A percentile compares a stretch with the other conserved stretches of the same genome.
phyloP scores from a whole-genome alignment of 2,329 filamentous ascomycete genomes.

The Polychaeton citri region DNA sequence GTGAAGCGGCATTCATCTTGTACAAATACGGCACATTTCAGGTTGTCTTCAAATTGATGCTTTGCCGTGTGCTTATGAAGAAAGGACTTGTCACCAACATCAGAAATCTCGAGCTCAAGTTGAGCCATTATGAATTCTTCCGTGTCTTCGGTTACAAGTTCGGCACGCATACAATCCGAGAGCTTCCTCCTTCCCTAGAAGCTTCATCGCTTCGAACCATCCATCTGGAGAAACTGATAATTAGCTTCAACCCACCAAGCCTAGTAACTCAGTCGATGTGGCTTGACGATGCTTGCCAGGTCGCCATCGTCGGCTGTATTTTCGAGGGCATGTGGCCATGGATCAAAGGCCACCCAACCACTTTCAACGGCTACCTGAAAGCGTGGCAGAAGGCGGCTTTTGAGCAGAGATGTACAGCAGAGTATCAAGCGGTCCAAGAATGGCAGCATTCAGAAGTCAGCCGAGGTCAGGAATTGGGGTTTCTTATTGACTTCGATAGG shows the following conservation, averaged over 20 bases:
- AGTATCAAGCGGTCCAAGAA: not conserved
- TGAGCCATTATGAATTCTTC: conserved; percentile 10
- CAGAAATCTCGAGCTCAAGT: conserved; percentile 10
- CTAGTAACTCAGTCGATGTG: not conserved
- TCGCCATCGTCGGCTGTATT: conserved; percentile 9
- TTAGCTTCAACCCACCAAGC: conserved; percentile 6
- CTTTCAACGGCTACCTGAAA: conserved; percentile 13
- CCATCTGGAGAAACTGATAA: conserved; percentile 7
- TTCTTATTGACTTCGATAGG: not conserved
- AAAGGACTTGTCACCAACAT: conserved; percentile 4
- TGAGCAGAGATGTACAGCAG: conserved; percentile 5
- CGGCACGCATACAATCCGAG: not conserved
- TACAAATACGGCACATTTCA: conserved; percentile 8
- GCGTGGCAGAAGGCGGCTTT: conserved; percentile 11
- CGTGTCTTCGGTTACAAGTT: conserved; percentile 11
- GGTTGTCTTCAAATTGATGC: conserved; percentile 6
- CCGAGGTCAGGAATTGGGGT: not conserved
- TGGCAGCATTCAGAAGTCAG: not conserved
- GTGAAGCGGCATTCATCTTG: conserved; percentile 11
- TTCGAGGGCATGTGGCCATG: conserved; percentile 11
- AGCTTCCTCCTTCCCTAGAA: not conserved
- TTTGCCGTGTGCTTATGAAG: conserved; percentile 7
- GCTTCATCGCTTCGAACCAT: conserved; percentile 5
- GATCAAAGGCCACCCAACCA: conserved; percentile 12
- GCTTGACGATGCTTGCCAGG: conserved; percentile 12